Percentiles rank a stretch among this genome's conserved stretches.
phyloP scores from a whole-genome alignment of 1,139 yeast species.

The Candida sojae region DNA sequence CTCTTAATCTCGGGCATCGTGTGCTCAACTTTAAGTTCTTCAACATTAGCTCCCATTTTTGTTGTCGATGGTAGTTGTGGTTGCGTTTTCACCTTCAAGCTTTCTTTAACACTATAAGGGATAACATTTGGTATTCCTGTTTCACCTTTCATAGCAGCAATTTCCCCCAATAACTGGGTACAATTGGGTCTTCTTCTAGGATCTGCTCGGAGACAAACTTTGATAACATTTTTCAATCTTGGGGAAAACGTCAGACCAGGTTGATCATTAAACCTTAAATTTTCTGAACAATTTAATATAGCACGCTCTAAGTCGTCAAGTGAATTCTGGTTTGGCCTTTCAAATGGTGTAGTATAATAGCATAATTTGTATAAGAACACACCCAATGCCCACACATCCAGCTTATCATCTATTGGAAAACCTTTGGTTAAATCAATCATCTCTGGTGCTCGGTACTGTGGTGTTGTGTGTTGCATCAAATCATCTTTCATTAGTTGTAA shows the following conservation, averaged over 20 bases:
- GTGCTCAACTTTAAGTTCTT: not conserved
- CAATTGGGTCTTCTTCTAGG: constrained; percentile 75
- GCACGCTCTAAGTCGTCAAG: constrained; percentile 42
- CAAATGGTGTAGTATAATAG: constrained; percentile 94
- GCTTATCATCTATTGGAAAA: constrained; percentile 88
- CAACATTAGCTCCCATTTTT: not conserved
- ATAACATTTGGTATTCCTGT: constrained; percentile 54
- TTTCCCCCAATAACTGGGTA: constrained; percentile 68
- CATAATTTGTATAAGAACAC: constrained; percentile 87
- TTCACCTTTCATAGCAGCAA: constrained; percentile 59
- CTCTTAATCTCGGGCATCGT: not conserved
- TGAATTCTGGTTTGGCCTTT: constrained; percentile 51
- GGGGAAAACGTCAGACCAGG: constrained; percentile 42
- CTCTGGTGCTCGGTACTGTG: constrained; percentile 96
- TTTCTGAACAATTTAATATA: constrained; percentile 35
- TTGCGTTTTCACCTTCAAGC: constrained; percentile 7
- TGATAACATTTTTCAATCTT: constrained; percentile 58
- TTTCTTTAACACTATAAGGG: constrained; percentile 33
- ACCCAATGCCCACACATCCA: constrained; percentile 97
- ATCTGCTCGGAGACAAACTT: constrained; percentile 64
- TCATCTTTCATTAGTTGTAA: constrained; percentile 74
- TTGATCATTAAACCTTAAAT: constrained; percentile 35
- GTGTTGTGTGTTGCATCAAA: constrained; percentile 88
- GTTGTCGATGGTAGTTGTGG: not conserved
- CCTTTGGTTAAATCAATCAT: constrained; percentile 89